Base-by-base conservation (phyloP, 441 rosid species). In the Dalechampia spathulata region DNA sequence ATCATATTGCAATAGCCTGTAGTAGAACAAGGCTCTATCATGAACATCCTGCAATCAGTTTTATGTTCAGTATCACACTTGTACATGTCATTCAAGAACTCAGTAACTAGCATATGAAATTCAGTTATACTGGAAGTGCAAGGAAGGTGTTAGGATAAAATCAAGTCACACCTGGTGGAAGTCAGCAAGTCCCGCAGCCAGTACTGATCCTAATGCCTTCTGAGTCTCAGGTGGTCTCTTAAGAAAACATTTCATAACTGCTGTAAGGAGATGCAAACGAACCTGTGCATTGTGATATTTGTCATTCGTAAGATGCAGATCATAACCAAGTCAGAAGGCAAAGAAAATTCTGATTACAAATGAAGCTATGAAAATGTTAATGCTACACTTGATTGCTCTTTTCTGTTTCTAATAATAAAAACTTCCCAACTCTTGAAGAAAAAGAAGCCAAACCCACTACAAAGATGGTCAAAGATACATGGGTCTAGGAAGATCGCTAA, bases 141-240 rank as follows among this genome's bases (percentile, higher is more conserved):
- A 38, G 30, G 5, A 26, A 1, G 8, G 46, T 22, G 23, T 25
- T 8, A 40, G 21, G 41, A 60, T 30, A 38, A 0, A 57, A 77
- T 23, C 20, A 62, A 63, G 49, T 7, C 49, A 46, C 49, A 88
- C 98, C 90, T 88, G 98, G 71, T 88, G 95, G 69, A 88, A 81
- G 67, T 88, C 98, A 64, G 89, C 83, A 66, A 86, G 65, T 38
- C 98, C 96, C 41, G 98, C 86, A 72, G 97, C 86, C 68, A 92
- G 71, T 54, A 92, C 99, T 71, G 70, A 78, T 63, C 96, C 99
- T 48, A 92, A 48, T 58, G 96, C 97, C 60, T 72, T 92, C 74
- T 85, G 97, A 63, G 99, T 85, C 80, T 86, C 97, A 43, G 97
- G 96, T 30, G 99, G 79, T 61, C 99, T 86, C 81, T 87, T 86